Percentiles rank a stretch among this genome's conserved stretches.
These are phyloP conservation scores for Cytidiella melzeri DNA, from an alignment of 768 basidiomycete genomes.

Conservation along the genomic window DNA sequence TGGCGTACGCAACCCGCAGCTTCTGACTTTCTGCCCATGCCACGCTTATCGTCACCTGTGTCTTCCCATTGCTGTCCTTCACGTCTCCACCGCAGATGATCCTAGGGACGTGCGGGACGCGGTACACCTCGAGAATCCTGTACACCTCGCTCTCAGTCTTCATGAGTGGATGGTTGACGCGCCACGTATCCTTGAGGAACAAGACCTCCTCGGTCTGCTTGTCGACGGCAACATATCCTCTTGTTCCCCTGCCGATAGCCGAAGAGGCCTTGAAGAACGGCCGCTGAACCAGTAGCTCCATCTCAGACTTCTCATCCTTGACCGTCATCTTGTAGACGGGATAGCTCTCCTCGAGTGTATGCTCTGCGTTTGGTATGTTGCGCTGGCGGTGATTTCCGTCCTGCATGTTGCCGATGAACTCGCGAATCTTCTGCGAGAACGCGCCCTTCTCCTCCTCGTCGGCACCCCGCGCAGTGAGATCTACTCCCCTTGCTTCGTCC, in stretches of 20 bases:
- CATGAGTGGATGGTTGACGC: not conserved
- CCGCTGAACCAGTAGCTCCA: not conserved
- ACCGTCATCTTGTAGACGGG: constrained; percentile 3
- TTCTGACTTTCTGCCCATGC: not conserved
- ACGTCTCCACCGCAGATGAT: constrained; percentile 7
- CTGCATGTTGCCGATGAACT: too few relatives aligned
- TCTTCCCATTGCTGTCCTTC: not conserved
- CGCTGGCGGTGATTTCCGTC: too few relatives aligned
- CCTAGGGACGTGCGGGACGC: constrained; percentile 1
- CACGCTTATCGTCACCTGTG: not conserved
- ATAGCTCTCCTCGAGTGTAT: constrained; percentile 1
- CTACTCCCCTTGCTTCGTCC: too few relatives aligned
- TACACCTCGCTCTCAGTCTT: constrained; percentile 1
- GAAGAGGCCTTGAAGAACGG: not conserved
- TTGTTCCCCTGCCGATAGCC: constrained; percentile 4
- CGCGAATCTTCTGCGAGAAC: too few relatives aligned
- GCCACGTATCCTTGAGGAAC: constrained; percentile 12
- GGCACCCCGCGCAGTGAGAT: too few relatives aligned
- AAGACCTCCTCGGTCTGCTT: not conserved
- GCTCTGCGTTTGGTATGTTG: too few relatives aligned
- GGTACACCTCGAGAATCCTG: not conserved
- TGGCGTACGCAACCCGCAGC: not conserved
- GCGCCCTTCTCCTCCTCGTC: too few relatives aligned
- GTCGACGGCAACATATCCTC: constrained; percentile 6
- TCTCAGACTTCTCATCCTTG: not conserved